Evolutionary conservation across 208 protist genomes (phyloP), one percentile per base, ranked within the genome.

Genomic region (Trypanosoma platydactyli): DNA sequence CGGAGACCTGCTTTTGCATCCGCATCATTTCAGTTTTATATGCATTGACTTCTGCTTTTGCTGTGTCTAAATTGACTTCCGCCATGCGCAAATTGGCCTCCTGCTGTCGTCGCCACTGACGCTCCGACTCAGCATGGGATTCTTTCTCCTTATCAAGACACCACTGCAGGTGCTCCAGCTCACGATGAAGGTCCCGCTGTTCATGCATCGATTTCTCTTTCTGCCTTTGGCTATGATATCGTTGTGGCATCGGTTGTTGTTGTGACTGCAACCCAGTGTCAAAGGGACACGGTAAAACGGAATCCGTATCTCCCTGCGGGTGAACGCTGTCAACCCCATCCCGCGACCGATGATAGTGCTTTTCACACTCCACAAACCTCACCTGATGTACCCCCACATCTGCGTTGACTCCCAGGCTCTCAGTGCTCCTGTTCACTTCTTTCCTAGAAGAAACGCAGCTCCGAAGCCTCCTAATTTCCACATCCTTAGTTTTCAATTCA

Each of bases 61-160:
- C 27, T 0, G 41, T 49, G 25, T 33, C 24, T 15, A 65, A 41
- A 46, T 67, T 53, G 22, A 29, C 27, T 25, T 62, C 53, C 29
- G 45, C 29, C 41, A 58, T 62, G 18, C 60, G 40, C 6, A 60
- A 22, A 5, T 67, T 52, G 71, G 68, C 5, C 80, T 77, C 30
- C 38, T 27, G 56, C 79, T 72, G 22, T 81, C 82, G 68, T 13
- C 72, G 81, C 68, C 81, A 76, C 50, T 84, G 76, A 5, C 80
- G 76, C 22, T 77, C 69, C 56, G 82, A 73, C 16, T 84, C 77
- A 16, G 72, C 77, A 22, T 64, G 73, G 33, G 76, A 63, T 48
- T 91, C 80, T 42, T 82, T 66, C 45, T 83, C 77, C 15, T 78
- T 66, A n/a, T 90, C 77, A 13, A 90, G 56, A 12, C 74, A 77